These are phyloP conservation scores for Hydnum rufescens DNA, from an alignment of 768 basidiomycete genomes.

Conservation along the genomic window DNA sequence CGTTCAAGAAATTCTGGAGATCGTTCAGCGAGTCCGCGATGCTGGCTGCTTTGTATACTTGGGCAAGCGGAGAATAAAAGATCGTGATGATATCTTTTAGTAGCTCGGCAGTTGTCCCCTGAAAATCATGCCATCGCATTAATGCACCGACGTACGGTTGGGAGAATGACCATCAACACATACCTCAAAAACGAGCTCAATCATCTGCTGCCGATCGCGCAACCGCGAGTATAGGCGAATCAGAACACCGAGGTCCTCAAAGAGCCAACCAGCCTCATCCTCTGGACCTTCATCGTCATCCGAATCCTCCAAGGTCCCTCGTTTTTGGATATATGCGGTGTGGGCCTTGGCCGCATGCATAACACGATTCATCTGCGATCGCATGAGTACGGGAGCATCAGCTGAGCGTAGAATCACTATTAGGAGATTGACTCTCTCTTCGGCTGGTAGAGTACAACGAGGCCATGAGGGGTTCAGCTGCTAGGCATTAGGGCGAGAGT, in stretches of 20 bases:
- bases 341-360: constrained; percentile 64
- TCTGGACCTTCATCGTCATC: constrained; percentile 86
- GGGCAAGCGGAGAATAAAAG: constrained; percentile 89
- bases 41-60: constrained; percentile 93
- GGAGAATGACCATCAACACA: constrained; percentile 11
- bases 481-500: constrained; percentile 1
- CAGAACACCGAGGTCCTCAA: constrained; percentile 74
- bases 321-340: constrained; percentile 43
- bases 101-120: constrained; percentile 90
- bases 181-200: constrained; percentile 89
- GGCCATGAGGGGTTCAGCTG: not conserved
- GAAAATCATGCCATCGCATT: not conserved
- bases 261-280: constrained; percentile 91
- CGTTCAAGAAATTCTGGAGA: constrained; percentile 83
- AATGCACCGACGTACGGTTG: not conserved
- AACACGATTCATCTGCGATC: constrained; percentile 64
- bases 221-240: constrained; percentile 59
- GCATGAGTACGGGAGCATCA: constrained; percentile 52
- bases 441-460: constrained; percentile 29
- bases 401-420: constrained; percentile 61
- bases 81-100: constrained; percentile 98
- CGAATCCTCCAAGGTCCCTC: constrained; percentile 48
- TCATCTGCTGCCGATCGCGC: constrained; percentile 77
- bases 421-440: constrained; percentile 55
- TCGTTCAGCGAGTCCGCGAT: constrained; percentile 87